These are phyloP conservation scores for Melanomma pulvis-pyrius DNA, from an alignment of 495 filamentous ascomycete species.

Conservation along the genomic window DNA sequence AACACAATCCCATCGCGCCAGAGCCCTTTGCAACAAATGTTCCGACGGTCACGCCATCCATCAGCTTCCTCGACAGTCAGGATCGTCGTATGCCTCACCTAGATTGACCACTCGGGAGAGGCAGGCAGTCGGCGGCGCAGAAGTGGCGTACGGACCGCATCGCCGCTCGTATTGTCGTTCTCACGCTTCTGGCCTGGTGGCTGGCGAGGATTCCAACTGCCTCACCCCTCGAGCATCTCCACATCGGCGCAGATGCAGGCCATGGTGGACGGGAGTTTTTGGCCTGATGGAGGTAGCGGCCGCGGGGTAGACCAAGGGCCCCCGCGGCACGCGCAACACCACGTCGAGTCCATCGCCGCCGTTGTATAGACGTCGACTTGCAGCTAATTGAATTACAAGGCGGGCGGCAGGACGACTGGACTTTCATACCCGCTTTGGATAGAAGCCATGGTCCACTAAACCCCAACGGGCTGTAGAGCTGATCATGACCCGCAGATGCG, in stretches of 20 bases:
- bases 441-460: conserved; percentile 19
- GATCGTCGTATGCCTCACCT: conserved; percentile 6
- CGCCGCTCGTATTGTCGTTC: conserved; percentile 13
- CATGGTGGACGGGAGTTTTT: conserved; percentile 17
- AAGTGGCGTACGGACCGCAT: conserved; percentile 24
- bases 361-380: conserved; percentile 1
- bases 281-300: conserved; percentile 1
- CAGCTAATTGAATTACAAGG: background rate
- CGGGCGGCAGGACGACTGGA: conserved; percentile 24
- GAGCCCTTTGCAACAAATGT: background rate
- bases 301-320: conserved; percentile 20
- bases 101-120: conserved; percentile 6
- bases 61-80: background rate
- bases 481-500: conserved; percentile 21
- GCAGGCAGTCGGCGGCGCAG: conserved; percentile 1
- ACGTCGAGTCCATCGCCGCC: background rate
- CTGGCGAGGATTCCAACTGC: background rate
- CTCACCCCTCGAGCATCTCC: background rate
- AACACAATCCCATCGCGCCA: background rate
- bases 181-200: conserved; percentile 12
- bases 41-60: conserved; percentile 22
- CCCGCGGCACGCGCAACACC: conserved; percentile 7
- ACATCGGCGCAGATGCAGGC: background rate
- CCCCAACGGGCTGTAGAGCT: conserved; percentile 21
- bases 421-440: conserved; percentile 35